phyloP scores from a whole-genome alignment of 2,329 filamentous ascomycete species.

The Cercospora canescens region DNA sequence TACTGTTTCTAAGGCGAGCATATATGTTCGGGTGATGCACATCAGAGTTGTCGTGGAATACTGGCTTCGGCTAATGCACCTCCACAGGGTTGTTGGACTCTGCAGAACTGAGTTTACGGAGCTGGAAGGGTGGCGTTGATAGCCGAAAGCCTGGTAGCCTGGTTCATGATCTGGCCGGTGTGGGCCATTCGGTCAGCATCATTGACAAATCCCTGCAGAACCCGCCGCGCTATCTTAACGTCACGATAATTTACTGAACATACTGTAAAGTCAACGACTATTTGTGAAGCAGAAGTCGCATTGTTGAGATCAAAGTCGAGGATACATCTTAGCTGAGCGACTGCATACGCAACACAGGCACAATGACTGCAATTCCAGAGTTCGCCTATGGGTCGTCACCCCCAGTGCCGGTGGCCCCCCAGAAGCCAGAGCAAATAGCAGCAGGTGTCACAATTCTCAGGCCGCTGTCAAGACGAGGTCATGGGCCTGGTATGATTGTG shows the following conservation, averaged over 20 bases:
- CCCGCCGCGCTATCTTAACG: background rate
- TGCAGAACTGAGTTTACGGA: background rate
- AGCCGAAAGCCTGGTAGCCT: background rate
- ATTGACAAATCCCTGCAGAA: background rate
- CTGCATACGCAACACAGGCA: background rate
- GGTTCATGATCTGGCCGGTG: conserved; percentile 1
- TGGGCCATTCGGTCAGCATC: background rate
- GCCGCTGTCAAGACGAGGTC: conserved; percentile 23
- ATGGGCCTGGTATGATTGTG: conserved; percentile 26
- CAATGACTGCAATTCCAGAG: conserved; percentile 19
- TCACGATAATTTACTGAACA: background rate
- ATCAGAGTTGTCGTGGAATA: background rate
- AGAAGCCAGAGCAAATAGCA: conserved; percentile 20
- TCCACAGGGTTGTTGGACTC: background rate
- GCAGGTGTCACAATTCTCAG: conserved; percentile 24
- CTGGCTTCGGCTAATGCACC: conserved; percentile 6
- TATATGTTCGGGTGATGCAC: background rate
- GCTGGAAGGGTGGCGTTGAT: background rate
- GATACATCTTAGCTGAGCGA: background rate
- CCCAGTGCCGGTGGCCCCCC: conserved; percentile 21
- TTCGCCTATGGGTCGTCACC: conserved; percentile 25
- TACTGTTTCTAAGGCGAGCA: background rate
- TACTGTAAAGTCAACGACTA: background rate
- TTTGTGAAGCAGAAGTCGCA: background rate
- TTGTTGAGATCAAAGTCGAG: background rate